phyloP scores from a whole-genome alignment of 2,329 filamentous ascomycete species.

The Helminthosporium solani region DNA sequence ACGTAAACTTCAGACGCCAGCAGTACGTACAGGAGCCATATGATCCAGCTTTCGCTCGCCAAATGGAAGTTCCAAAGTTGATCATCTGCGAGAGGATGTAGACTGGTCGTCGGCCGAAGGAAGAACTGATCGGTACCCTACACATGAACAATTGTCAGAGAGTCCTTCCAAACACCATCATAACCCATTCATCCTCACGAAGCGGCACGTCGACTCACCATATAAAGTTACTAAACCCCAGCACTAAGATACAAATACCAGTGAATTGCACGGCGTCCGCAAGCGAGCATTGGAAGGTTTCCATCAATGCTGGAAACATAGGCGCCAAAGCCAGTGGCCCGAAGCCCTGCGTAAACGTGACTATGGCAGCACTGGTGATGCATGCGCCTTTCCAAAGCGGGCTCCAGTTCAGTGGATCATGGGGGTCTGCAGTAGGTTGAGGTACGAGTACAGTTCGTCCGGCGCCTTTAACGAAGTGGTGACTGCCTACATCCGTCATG shows the following conservation, averaged over 20 bases:
- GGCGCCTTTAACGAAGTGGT: constrained; percentile 62
- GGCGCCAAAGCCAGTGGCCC: constrained; percentile 58
- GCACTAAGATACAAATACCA: constrained; percentile 56
- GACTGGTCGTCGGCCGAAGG: constrained; percentile 57
- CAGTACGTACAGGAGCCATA: constrained; percentile 63
- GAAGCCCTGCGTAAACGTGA: constrained; percentile 56
- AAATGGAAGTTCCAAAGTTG: constrained; percentile 56
- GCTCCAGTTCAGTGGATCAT: constrained; percentile 58
- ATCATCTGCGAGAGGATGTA: constrained; percentile 55
- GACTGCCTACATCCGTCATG: constrained; percentile 61
- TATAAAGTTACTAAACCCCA: constrained; percentile 62
- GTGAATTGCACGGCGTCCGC: constrained; percentile 58
- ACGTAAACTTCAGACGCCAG: too few relatives aligned
- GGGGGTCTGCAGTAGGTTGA: constrained; percentile 53
- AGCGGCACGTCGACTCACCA: constrained; percentile 45
- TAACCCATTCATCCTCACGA: background rate
- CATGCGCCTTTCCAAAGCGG: constrained; percentile 51
- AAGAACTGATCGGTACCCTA: constrained; percentile 58
- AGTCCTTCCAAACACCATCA: background rate
- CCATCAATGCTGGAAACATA: constrained; percentile 61
- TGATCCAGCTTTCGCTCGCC: constrained; percentile 58
- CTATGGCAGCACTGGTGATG: constrained; percentile 49
- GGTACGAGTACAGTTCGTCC: constrained; percentile 53
- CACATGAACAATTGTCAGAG: background rate
- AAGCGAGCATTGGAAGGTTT: constrained; percentile 56